These are phyloP conservation scores for Daldinia childiae DNA, from an alignment of 495 filamentous ascomycete genomes.

Conservation along the genomic window DNA sequence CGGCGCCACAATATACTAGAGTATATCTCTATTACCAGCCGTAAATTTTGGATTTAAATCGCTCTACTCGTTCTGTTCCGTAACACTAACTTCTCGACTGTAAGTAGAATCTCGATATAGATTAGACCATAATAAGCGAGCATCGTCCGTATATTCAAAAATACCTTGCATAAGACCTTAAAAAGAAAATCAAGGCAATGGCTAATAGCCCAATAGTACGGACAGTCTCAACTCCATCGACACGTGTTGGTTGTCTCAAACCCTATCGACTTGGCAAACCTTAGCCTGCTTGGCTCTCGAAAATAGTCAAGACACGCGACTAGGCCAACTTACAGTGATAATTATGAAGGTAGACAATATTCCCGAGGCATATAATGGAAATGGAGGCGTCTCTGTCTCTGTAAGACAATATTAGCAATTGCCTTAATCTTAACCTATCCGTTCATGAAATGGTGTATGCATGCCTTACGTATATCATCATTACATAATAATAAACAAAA, in stretches of 20 bases:
- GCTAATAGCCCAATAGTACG: conserved; percentile 6
- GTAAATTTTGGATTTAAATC: no score
- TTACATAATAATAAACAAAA: not conserved
- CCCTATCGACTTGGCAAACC: conserved; percentile 17
- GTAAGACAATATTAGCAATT: not conserved
- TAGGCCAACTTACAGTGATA: not conserved
- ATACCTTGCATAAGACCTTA: not conserved
- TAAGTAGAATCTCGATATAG: not conserved
- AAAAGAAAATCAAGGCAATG: not conserved
- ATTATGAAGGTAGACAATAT: not conserved
- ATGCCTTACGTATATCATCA: not conserved
- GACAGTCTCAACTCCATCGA: not conserved
- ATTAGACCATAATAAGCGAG: not conserved
- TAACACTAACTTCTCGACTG: no score
- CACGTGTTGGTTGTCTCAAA: not conserved
- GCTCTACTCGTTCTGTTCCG: no score
- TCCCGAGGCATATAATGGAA: not conserved
- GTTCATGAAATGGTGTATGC: not conserved
- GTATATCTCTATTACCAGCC: no score
- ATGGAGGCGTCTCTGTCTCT: not conserved
- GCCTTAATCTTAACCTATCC: not conserved
- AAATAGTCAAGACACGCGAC: not conserved
- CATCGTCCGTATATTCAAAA: not conserved
- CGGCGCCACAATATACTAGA: no score
- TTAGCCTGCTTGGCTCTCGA: conserved; percentile 1